Conservation (phyloP, 257 asterid species). For the Ballota nigra region DNA sequence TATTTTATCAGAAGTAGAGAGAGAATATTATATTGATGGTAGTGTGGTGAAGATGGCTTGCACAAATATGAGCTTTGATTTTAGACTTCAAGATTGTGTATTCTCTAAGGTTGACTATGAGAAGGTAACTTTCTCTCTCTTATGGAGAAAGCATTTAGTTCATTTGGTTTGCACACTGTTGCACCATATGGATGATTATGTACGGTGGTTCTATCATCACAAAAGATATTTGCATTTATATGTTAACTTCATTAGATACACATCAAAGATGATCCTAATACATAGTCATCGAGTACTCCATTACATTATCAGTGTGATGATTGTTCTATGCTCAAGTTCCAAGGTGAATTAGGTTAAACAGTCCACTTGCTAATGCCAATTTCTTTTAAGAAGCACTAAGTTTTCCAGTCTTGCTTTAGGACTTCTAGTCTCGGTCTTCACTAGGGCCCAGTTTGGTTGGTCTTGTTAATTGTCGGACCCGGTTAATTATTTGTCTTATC, state of each 20-base stretch:
- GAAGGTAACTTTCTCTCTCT: neutral
- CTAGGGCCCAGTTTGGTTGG: too few species aligned
- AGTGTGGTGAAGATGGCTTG: neutral
- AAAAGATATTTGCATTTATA: neutral
- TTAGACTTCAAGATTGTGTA: too few species aligned
- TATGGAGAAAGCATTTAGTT: neutral
- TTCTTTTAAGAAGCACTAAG: neutral
- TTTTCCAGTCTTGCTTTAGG: neutral
- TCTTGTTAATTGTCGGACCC: too few species aligned
- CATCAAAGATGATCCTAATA: neutral
- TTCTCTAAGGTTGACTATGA: neutral
- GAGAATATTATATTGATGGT: neutral
- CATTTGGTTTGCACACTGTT: neutral
- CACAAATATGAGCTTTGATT: neutral
- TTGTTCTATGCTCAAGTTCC: neutral
- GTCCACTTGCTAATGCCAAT: neutral
- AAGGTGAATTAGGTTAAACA: constrained; percentile 4
- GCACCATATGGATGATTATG: neutral
- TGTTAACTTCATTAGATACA: neutral
- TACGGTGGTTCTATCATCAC: neutral
- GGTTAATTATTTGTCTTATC: too few species aligned
- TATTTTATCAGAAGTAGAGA: neutral
- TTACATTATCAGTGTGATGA: neutral
- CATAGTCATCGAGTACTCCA: neutral
- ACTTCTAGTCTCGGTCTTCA: neutral